phyloP scores from a whole-genome alignment of 169 alveolate species.

The Babesia ovata region DNA sequence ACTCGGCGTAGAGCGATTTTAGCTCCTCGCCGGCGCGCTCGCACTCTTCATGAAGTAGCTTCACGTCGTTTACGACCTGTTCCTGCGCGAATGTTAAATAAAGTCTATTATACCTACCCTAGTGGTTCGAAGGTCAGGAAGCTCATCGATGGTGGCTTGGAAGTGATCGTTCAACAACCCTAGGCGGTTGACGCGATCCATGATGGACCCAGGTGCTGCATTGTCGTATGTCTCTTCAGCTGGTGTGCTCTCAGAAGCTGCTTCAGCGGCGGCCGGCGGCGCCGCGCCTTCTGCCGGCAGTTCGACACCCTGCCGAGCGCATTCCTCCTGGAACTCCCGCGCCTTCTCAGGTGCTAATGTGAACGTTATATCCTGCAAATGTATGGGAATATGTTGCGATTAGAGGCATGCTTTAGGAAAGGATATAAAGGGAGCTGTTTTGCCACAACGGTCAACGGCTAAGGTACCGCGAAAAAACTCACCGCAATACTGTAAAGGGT shows the following conservation, averaged over 20 bases:
- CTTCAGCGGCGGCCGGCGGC: background rate
- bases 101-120: background rate
- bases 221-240: background rate
- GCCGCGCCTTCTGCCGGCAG: conserved; percentile 18
- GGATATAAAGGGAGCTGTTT: background rate
- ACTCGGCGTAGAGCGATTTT: conserved; percentile 18
- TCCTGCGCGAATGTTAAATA: conserved; percentile 11
- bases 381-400: background rate
- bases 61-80: background rate
- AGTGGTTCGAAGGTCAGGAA: conserved; percentile 41
- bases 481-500: conserved; percentile 65
- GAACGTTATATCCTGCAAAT: conserved; percentile 48
- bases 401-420: no score
- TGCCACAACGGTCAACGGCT: background rate
- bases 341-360: conserved; percentile 50
- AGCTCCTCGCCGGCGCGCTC: conserved; percentile 39
- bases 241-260: background rate
- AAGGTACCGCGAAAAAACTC: background rate
- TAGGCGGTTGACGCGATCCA: conserved; percentile 50
- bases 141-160: conserved; percentile 46
- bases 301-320: conserved; percentile 20
- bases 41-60: conserved; percentile 44
- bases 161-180: conserved; percentile 50
- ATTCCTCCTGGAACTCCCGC: conserved; percentile 27
- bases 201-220: conserved; percentile 15